phyloP scores from a whole-genome alignment of 495 filamentous ascomycete genomes.

The Wilcoxina mikolae region DNA sequence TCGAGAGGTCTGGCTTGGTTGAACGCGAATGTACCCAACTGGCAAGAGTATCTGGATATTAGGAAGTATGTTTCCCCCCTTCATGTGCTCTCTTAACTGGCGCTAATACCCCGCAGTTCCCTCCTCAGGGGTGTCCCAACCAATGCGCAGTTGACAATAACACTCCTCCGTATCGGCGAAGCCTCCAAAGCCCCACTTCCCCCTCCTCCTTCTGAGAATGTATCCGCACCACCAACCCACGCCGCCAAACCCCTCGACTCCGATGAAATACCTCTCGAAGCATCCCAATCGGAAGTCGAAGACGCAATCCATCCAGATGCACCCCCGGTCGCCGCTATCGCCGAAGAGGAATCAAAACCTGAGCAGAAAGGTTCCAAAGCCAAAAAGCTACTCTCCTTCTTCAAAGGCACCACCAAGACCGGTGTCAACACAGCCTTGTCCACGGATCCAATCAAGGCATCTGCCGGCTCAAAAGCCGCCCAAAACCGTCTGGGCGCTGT shows the following conservation, averaged over 20 bases:
- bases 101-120: constrained; percentile 35
- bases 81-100: not conserved
- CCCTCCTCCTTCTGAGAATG: constrained; percentile 44
- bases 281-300: constrained; percentile 40
- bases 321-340: constrained; percentile 28
- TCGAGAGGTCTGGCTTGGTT: constrained; percentile 42
- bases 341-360: constrained; percentile 22
- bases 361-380: constrained; percentile 36
- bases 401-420: constrained; percentile 54
- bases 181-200: constrained; percentile 67
- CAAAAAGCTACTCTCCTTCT: constrained; percentile 46
- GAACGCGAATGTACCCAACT: constrained; percentile 54
- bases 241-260: constrained; percentile 35
- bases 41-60: constrained; percentile 58
- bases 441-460: constrained; percentile 52
- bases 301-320: constrained; percentile 31
- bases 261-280: constrained; percentile 28
- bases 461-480: constrained; percentile 49
- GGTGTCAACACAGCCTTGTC: constrained; percentile 54
- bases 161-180: constrained; percentile 73
- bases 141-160: constrained; percentile 74
- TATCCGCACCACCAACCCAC: constrained; percentile 34
- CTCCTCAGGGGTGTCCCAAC: constrained; percentile 74
- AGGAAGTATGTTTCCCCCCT: constrained; percentile 38
- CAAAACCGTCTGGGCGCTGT: constrained; percentile 59